Evolutionary conservation across 345 rosid species (phyloP), one percentile per base, ranked within the genome.

Genomic region (Mangifera indica): DNA sequence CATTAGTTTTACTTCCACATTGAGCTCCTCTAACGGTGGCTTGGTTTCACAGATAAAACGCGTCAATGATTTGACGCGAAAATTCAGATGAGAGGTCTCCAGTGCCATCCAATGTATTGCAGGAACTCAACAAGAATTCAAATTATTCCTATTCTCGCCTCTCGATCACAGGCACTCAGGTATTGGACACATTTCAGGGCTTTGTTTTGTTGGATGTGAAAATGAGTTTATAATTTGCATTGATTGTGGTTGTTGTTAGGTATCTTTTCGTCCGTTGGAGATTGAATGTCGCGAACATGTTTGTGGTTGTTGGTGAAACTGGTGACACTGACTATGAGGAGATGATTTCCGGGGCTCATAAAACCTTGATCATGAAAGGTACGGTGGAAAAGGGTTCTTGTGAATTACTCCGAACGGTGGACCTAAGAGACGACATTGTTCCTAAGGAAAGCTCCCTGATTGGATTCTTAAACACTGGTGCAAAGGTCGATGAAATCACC

Each of bases 81-180:
- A 88, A 82, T 94, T 61, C 83, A 98, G 76, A 83, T 94, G 86
- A 78, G 98, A 45, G 98, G 98, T 25, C 97, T 94, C 26, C 97
- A 98, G 46, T 92, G 98, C 78, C 98, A 94, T 81, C 97, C 92
- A 0, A 92, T 94, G 97, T 94, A 94, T 40, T 92, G 98, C 84
- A 78, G 98, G 80, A 89, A 80, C 78, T 87, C 89, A 10, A 89
- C 92, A 5, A 87, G 91, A 77, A 51, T 92, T 84, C 98, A 94
- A 60, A 82, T 88, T 29, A 72, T 94, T 67, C 98, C 98, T 77
- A 93, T 92, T 22, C 90, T 90, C 68, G 98, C 98, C 61, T 94
- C 98, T 75, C 84, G 98, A 66, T 87, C 98, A 34, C 98, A 87
- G 60, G 97, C 98, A 51, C 98, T 94, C 53, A 90, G 98, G 98